Conservation (phyloP, 257 asterid species). For the Primulina tabacum region DNA sequence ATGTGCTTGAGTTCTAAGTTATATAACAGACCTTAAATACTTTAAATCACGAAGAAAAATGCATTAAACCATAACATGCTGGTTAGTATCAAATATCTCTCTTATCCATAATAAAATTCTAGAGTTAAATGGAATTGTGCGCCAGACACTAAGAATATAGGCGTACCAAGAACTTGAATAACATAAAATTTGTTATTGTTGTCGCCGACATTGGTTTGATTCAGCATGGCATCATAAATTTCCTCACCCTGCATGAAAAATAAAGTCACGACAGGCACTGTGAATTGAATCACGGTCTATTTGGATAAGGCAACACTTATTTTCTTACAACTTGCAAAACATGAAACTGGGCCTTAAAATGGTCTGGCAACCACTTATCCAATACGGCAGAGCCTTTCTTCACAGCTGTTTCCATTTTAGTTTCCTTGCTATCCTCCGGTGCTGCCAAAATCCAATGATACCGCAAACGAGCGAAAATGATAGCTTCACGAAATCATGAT, state of each 20-base stretch:
- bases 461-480: too few relatives aligned
- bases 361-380: slow-evolving; percentile 72
- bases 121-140: slow-evolving; percentile 14
- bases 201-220: slow-evolving; percentile 82
- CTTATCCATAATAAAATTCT: too few relatives aligned
- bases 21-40: too few relatives aligned
- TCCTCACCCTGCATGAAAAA: slow-evolving; percentile 60
- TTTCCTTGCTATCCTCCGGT: slow-evolving; percentile 31
- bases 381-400: slow-evolving; percentile 84
- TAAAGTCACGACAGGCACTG: slow-evolving; percentile 3
- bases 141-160: slow-evolving; percentile 9
- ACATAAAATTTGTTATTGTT: slow-evolving; percentile 87
- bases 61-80: too few relatives aligned
- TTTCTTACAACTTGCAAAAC: slow-evolving; percentile 68
- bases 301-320: slow-evolving; percentile 2
- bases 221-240: slow-evolving; percentile 85
- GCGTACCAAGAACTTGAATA: slow-evolving; percentile 71
- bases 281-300: background rate
- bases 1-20: too few relatives aligned
- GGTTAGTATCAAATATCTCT: too few relatives aligned
- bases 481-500: too few relatives aligned
- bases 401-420: slow-evolving; percentile 57
- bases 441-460: slow-evolving; percentile 19
- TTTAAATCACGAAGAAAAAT: too few relatives aligned
- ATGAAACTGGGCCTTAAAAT: slow-evolving; percentile 73